A percentile compares a stretch with the other conserved stretches of the same genome.
Conservation (phyloP, 768 basidiomycete genomes). For the Lyophyllum atratum region DNA sequence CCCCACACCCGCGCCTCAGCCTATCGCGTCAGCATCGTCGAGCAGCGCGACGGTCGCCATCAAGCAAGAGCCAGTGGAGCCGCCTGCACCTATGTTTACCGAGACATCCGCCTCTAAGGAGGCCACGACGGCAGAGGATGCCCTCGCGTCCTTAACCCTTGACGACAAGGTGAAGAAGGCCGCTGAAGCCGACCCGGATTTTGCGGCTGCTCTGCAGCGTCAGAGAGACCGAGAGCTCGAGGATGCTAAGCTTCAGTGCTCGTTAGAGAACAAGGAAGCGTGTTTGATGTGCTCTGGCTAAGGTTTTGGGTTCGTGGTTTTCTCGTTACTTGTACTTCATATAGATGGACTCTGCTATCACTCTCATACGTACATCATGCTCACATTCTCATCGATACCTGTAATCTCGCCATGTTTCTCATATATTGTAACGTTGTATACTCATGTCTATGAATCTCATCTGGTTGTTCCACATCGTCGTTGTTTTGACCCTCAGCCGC, state of each 20-base stretch:
- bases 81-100: slow-evolving; percentile 19
- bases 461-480: too few species aligned
- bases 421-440: slow-evolving; percentile 5
- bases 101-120: slow-evolving; percentile 29
- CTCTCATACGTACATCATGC: not conserved
- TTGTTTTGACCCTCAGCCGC: too few species aligned
- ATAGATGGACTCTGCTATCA: slow-evolving; percentile 1
- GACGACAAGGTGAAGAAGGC: slow-evolving; percentile 54
- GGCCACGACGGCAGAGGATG: slow-evolving; percentile 17
- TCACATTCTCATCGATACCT: slow-evolving; percentile 1
- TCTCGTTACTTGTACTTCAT: slow-evolving; percentile 4
- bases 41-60: slow-evolving; percentile 16
- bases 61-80: slow-evolving; percentile 26
- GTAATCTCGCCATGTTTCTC: not conserved
- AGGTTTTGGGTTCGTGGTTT: slow-evolving; percentile 15
- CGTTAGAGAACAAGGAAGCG: slow-evolving; percentile 91
- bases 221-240: slow-evolving; percentile 75
- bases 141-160: slow-evolving; percentile 37
- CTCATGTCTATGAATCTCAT: not conserved
- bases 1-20: slow-evolving; percentile 17
- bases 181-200: slow-evolving; percentile 68
- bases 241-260: slow-evolving; percentile 81
- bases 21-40: slow-evolving; percentile 8
- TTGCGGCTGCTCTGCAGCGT: slow-evolving; percentile 73
- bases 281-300: slow-evolving; percentile 91